Conservation (phyloP, 768 basidiomycete species). For the Hebeloma cylindrosporum region DNA sequence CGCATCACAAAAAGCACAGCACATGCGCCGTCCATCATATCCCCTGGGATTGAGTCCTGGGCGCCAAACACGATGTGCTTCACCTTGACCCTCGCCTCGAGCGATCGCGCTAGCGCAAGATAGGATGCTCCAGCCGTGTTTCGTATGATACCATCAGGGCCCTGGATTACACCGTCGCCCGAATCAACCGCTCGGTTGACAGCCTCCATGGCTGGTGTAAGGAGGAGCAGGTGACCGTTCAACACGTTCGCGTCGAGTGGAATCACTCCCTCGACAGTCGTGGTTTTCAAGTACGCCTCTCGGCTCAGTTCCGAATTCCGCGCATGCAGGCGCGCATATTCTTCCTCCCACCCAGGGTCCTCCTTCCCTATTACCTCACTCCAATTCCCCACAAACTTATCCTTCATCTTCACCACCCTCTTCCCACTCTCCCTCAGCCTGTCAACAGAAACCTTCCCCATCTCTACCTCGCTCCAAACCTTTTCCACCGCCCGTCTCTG, state of each 20-base stretch:
- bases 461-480: slow-evolving; percentile 49
- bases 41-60: slow-evolving; percentile 7
- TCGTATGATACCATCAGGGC: slow-evolving; percentile 40
- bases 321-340: slow-evolving; percentile 38
- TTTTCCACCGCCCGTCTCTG: slow-evolving; percentile 55
- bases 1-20: slow-evolving; percentile 56
- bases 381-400: slow-evolving; percentile 43
- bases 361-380: slow-evolving; percentile 38
- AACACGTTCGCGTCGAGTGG: slow-evolving; percentile 32
- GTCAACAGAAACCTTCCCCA: slow-evolving; percentile 40
- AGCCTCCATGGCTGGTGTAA: slow-evolving; percentile 59
- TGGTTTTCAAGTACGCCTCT: slow-evolving; percentile 47
- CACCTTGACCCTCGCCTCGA: slow-evolving; percentile 33
- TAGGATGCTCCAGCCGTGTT: slow-evolving; percentile 64
- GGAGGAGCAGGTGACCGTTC: slow-evolving; percentile 35
- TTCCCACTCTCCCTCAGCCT: slow-evolving; percentile 41
- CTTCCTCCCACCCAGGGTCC: slow-evolving; percentile 24
- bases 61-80: slow-evolving; percentile 49
- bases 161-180: slow-evolving; percentile 43
- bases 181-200: slow-evolving; percentile 66
- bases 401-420: slow-evolving; percentile 53
- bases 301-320: slow-evolving; percentile 42
- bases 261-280: slow-evolving; percentile 39
- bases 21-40: slow-evolving; percentile 16
- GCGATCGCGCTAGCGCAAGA: slow-evolving; percentile 42